Evolutionary conservation across 768 basidiomycete genomes (phyloP).

Genomic region (Gyrodon lividus): DNA sequence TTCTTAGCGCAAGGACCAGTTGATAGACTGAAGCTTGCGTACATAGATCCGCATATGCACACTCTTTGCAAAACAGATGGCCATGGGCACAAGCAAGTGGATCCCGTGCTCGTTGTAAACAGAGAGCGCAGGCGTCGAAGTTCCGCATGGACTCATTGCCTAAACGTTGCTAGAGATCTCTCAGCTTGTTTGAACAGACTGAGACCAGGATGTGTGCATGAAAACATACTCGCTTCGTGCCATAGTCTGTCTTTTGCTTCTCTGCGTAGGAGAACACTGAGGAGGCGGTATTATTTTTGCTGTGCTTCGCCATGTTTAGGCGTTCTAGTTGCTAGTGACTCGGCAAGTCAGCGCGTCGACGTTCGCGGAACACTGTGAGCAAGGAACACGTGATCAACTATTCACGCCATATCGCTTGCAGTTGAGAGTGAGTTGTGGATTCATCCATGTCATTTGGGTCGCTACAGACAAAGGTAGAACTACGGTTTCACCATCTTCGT

Average conservation of each 20-base stretch:
- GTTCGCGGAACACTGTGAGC: neutral
- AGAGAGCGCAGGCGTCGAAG: conserved; percentile 90
- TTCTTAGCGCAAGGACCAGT: conserved; percentile 9
- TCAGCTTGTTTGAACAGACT: conserved; percentile 3
- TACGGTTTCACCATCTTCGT: too few relatives aligned
- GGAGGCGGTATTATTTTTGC: conserved; percentile 87
- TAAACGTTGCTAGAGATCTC: conserved; percentile 30
- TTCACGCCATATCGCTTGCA: too few relatives aligned
- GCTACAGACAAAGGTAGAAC: neutral
- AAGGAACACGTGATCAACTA: neutral
- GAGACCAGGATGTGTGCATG: neutral
- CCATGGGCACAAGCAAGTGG: conserved; percentile 83
- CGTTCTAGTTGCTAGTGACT: neutral
- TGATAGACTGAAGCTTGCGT: conserved; percentile 27
- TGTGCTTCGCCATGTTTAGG: conserved; percentile 75
- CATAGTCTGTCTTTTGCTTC: conserved; percentile 77
- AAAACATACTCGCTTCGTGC: conserved; percentile 65
- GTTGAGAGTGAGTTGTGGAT: too few relatives aligned
- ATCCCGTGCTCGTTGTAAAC: conserved; percentile 78
- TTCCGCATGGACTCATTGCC: conserved; percentile 92
- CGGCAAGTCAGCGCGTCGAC: neutral
- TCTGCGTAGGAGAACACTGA: conserved; percentile 90
- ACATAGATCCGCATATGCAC: conserved; percentile 84
- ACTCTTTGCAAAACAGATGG: conserved; percentile 96
- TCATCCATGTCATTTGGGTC: too few relatives aligned